phyloP scores from a whole-genome alignment of 495 filamentous ascomycete genomes.

The Recurvomyces mirabilis region DNA sequence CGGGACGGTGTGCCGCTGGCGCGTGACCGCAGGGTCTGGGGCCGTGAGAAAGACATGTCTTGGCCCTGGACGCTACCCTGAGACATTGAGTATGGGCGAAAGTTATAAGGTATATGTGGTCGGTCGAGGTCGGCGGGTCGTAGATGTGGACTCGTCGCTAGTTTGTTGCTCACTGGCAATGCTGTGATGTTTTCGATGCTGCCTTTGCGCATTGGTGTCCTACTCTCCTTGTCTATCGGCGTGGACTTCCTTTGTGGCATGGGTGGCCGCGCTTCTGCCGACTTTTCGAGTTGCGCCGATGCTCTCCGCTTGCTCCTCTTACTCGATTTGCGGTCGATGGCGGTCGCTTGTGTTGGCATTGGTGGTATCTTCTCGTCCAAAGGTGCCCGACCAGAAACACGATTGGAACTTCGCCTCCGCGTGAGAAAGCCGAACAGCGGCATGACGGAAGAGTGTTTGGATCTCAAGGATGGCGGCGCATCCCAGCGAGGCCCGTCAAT shows the following conservation, averaged over 20 bases:
- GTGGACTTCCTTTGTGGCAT: not conserved
- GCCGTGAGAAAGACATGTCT: slow-evolving; percentile 35
- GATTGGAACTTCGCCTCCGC: too few relatives aligned
- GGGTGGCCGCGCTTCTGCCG: slow-evolving; percentile 1
- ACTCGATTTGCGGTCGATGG: too few relatives aligned
- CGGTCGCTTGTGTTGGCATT: not conserved
- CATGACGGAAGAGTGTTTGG: too few relatives aligned
- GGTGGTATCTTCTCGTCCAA: not conserved
- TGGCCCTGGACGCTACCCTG: slow-evolving; percentile 35
- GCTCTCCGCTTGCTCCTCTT: not conserved
- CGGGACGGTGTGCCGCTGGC: slow-evolving; percentile 43
- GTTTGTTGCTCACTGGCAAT: slow-evolving; percentile 23
- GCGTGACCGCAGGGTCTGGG: slow-evolving; percentile 56
- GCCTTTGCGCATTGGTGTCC: slow-evolving; percentile 1
- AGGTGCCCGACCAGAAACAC: too few relatives aligned
- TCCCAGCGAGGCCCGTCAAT: too few relatives aligned
- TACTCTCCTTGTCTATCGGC: slow-evolving; percentile 12
- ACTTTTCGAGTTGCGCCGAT: slow-evolving; percentile 3
- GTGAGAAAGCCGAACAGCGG: too few relatives aligned
- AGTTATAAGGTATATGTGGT: slow-evolving; percentile 37
- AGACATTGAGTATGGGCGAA: slow-evolving; percentile 35
- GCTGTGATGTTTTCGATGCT: slow-evolving; percentile 34
- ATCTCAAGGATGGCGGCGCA: too few relatives aligned
- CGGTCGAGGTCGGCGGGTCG: slow-evolving; percentile 30
- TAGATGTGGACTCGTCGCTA: slow-evolving; percentile 31